Conservation (phyloP, 192 early-diverging fungal species). For the Coemansia sp. region DNA sequence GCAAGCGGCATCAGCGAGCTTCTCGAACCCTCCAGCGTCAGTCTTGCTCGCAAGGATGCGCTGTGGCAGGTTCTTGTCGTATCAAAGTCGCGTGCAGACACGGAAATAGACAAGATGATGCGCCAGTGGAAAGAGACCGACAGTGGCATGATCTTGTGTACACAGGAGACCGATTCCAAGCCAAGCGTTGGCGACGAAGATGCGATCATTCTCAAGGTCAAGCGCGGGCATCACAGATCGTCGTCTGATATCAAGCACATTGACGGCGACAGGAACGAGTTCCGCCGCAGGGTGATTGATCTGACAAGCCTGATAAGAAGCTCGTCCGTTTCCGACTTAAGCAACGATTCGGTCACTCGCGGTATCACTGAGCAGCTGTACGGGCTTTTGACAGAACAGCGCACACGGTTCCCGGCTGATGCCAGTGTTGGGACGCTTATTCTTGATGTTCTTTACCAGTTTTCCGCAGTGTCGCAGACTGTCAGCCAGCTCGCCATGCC, state of each 20-base stretch:
- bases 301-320: conserved; percentile 38
- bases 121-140: conserved; percentile 50
- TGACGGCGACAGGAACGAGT: conserved; percentile 47
- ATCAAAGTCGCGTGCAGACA: conserved; percentile 51
- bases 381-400: conserved; percentile 52
- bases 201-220: conserved; percentile 55
- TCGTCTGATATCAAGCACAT: conserved; percentile 46
- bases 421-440: conserved; percentile 46
- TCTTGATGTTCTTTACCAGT: conserved; percentile 54
- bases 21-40: conserved; percentile 51
- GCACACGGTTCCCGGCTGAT: conserved; percentile 45
- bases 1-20: conserved; percentile 56
- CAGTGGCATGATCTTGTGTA: conserved; percentile 35
- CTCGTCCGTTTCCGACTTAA: conserved; percentile 50
- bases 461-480: conserved; percentile 53
- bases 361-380: conserved; percentile 51
- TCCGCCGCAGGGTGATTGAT: conserved; percentile 49
- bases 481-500: conserved; percentile 50
- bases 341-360: conserved; percentile 42
- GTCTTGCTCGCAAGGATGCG: conserved; percentile 50
- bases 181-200: conserved; percentile 44
- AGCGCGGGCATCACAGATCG: conserved; percentile 51
- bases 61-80: conserved; percentile 56
- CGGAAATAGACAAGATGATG: conserved; percentile 52
- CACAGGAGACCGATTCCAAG: conserved; percentile 41